Base-by-base conservation (phyloP, 2,329 filamentous ascomycete genomes). In the Alternaria metachromatica region DNA sequence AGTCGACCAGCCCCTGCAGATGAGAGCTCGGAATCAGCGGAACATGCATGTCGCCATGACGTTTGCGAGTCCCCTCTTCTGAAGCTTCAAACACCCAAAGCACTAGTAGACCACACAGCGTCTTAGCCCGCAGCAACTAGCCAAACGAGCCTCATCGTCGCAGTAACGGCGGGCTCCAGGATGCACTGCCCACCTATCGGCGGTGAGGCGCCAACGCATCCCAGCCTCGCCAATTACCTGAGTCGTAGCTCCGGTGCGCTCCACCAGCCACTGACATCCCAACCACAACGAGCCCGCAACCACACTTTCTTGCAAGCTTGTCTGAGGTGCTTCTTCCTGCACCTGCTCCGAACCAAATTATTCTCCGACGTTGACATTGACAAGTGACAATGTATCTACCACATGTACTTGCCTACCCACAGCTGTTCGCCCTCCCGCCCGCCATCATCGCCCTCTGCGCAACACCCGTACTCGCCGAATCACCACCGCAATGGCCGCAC, bases 401-500 rank as follows among this genome's bases (percentile, higher is more conserved):
- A n/a, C n/a, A n/a, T n/a, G n/a, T n/a, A n/a, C n/a, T n/a, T n/a
- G n/a, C n/a, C n/a, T n/a, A n/a, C n/a, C n/a, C n/a, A n/a, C n/a
- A n/a, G n/a, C n/a, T n/a, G n/a, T n/a, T n/a, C n/a, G 70, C 77
- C 15, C 68, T 80, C 43, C 77, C 77, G n/a, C 64, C 75, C 5
- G 63, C 73, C 30, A 59, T 76, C n/a, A 64, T 78, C 26, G 60
- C 74, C 26, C 70, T 78, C 21, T 76, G 70, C 66, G 67, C 70
- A 54, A 61, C 73, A 18, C 55, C 73, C 30, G 49, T 15, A 15
- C 10, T 50, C 46, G 60, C 60, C 30, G 23, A 54, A 60, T 66
- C 76, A 23, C 78, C 80, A 55, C 64, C 74, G 37, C 77, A 76
- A 77, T 85, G 82, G 83, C 81, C 83, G 15, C 79, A 82, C 78